phyloP scores from a whole-genome alignment of 2,329 filamentous ascomycete genomes.

The Fusarium sp. region DNA sequence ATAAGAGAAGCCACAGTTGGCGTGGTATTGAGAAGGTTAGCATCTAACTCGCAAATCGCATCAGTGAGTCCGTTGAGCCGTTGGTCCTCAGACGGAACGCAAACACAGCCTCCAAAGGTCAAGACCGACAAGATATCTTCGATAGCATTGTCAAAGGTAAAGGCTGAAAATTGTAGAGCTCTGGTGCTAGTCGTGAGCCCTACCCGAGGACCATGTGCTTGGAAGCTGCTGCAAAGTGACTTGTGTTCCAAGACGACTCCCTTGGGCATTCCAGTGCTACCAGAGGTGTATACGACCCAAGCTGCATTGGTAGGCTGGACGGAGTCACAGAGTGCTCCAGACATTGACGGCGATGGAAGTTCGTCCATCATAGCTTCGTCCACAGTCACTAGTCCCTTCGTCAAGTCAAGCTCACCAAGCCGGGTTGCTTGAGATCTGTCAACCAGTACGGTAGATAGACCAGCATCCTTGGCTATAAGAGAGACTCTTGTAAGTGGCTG shows the following conservation, averaged over 20 bases:
- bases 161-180: constrained; percentile 1
- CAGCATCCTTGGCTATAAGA: background rate
- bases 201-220: background rate
- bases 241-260: background rate
- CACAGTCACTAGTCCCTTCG: background rate
- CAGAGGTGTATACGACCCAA: constrained; percentile 6
- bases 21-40: background rate
- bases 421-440: background rate
- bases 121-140: constrained; percentile 3
- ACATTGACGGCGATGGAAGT: background rate
- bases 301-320: background rate
- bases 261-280: background rate
- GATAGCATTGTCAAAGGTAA: background rate
- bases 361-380: background rate
- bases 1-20: constrained; percentile 4
- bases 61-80: background rate
- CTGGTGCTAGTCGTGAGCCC: background rate
- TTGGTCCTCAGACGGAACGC: constrained; percentile 1
- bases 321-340: background rate
- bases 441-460: background rate
- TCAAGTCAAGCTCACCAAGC: background rate
- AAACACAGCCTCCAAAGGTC: constrained; percentile 1
- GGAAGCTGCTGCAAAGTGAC: background rate
- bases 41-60: background rate
- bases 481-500: background rate